Percentiles rank a stretch among this genome's conserved stretches.
Conservation (phyloP, 352 stramenopile species). For the Hyphochytrium catenoides region DNA sequence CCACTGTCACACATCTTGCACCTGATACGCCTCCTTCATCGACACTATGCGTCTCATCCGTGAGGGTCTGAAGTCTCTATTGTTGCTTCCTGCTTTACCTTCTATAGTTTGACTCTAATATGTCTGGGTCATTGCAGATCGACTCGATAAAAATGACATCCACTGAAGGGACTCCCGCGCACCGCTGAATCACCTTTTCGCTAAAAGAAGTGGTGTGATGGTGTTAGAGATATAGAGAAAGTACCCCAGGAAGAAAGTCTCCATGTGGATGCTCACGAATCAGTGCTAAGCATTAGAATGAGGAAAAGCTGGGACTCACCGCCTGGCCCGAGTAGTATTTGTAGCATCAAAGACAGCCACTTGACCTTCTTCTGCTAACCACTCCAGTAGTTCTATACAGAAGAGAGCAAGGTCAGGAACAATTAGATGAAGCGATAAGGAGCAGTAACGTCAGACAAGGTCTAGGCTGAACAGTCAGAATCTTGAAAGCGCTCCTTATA, state of each 20-base stretch:
- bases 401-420: not conserved
- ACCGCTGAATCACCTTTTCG: conserved; percentile 25
- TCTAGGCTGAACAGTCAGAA: too few species aligned
- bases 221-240: not conserved
- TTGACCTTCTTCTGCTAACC: conserved; percentile 57
- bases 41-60: conserved; percentile 4
- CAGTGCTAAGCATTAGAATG: too few species aligned
- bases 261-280: not conserved
- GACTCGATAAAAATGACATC: conserved; percentile 78
- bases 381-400: conserved; percentile 50
- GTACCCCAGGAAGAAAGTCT: not conserved
- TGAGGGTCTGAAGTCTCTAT: conserved; percentile 8
- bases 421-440: not conserved
- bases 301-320: too few species aligned
- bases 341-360: conserved; percentile 86
- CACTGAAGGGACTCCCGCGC: conserved; percentile 6
- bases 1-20: too few species aligned
- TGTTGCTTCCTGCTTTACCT: conserved; percentile 14
- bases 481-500: too few species aligned
- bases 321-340: conserved; percentile 65
- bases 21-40: too few species aligned
- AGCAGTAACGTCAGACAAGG: too few species aligned
- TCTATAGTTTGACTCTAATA: conserved; percentile 73
- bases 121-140: conserved; percentile 74
- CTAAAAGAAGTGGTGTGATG: conserved; percentile 22